Conservation (phyloP, 1,284 basidiomycete species). For the Mycosarcoma maydis region DNA sequence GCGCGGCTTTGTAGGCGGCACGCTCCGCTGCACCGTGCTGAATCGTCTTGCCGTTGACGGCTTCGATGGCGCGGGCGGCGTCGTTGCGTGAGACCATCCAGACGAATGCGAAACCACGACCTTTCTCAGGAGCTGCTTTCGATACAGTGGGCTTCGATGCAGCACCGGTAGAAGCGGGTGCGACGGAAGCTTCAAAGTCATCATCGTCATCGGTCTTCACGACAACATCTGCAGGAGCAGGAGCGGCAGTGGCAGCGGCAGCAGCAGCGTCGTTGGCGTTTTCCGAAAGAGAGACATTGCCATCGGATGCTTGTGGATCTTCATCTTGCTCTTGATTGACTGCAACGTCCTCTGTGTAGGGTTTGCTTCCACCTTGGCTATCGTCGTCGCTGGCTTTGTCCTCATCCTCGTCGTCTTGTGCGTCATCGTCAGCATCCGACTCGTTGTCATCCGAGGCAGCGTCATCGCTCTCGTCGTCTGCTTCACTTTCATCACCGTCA, state of each 20-base stretch:
- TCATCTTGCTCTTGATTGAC: conserved; percentile 49
- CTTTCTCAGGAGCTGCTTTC: conserved; percentile 71
- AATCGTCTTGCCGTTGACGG: conserved; percentile 80
- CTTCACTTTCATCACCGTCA: conserved; percentile 14
- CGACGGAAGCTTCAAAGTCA: background rate
- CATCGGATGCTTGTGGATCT: background rate
- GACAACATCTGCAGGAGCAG: conserved; percentile 53
- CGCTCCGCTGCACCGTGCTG: conserved; percentile 76
- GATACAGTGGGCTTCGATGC: conserved; percentile 69
- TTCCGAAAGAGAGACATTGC: background rate
- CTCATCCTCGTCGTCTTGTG: conserved; percentile 24
- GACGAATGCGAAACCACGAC: conserved; percentile 92
- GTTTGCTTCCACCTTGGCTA: conserved; percentile 68
- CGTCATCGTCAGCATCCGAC: conserved; percentile 14
- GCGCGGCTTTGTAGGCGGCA: conserved; percentile 73
- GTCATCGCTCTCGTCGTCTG: conserved; percentile 12
- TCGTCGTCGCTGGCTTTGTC: conserved; percentile 68
- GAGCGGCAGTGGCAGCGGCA: conserved; percentile 77
- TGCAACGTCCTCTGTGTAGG: conserved; percentile 63
- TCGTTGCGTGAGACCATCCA: conserved; percentile 90
- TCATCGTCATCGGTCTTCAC: conserved; percentile 43
- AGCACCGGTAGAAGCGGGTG: conserved; percentile 1
- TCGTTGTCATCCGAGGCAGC: conserved; percentile 15
- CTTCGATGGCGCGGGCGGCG: conserved; percentile 83
- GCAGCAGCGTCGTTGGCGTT: conserved; percentile 68